Evolutionary conservation across 2,329 filamentous ascomycete species (phyloP).

Genomic region (Aschersonia sp.): DNA sequence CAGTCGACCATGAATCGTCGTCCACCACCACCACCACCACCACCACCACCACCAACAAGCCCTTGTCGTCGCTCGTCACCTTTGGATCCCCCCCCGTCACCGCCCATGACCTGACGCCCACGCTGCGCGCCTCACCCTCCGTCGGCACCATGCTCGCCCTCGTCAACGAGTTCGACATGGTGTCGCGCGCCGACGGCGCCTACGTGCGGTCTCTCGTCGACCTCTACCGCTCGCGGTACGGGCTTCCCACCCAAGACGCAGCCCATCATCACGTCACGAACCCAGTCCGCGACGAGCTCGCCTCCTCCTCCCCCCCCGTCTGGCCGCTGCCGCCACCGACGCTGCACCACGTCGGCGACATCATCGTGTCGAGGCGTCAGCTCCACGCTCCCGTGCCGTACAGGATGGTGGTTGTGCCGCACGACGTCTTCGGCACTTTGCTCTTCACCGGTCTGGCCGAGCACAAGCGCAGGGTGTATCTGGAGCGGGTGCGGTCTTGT

Average conservation of each 20-base stretch:
- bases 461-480: conserved; percentile 8
- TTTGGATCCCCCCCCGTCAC: conserved; percentile 10
- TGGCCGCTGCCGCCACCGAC: conserved; percentile 1
- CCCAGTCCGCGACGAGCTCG: background rate
- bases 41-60: background rate
- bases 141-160: conserved; percentile 5
- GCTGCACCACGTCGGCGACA: background rate
- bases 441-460: conserved; percentile 10
- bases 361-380: background rate
- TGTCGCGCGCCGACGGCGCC: conserved; percentile 7
- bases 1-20: no score
- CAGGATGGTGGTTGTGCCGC: background rate
- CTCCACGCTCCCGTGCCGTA: background rate
- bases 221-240: conserved; percentile 8
- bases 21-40: background rate
- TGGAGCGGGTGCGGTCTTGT: conserved; percentile 4
- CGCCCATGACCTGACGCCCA: conserved; percentile 4
- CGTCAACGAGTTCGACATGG: conserved; percentile 11
- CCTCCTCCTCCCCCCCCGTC: background rate
- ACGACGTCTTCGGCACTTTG: conserved; percentile 3
- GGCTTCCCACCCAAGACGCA: background rate
- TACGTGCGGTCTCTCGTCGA: conserved; percentile 9
- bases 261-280: background rate
- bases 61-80: conserved; percentile 6
- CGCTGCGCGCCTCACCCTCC: background rate